Evolutionary conservation across 345 rosid species (phyloP).

Genomic region (Eucalyptus polyanthemos): DNA sequence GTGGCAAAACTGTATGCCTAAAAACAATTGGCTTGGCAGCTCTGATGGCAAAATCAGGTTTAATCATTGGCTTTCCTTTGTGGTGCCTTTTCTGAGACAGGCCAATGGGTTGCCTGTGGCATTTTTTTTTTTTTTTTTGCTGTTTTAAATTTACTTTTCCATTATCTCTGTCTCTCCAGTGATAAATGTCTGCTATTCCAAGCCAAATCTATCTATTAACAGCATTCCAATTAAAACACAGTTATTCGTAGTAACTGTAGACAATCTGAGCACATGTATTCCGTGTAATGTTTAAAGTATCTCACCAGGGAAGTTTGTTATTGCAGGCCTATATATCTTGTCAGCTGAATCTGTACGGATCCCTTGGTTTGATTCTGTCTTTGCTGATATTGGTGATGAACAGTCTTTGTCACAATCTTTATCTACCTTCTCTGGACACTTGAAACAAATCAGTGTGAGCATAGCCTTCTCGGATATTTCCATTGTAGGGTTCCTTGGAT

Average conservation of each 20-base stretch:
- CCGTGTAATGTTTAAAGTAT: background rate
- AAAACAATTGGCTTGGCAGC: conserved; percentile 93
- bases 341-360: conserved; percentile 71
- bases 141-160: background rate
- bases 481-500: background rate
- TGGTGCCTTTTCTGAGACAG: background rate
- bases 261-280: background rate
- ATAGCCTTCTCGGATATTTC: background rate
- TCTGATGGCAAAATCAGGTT: conserved; percentile 96
- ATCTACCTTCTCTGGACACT: conserved; percentile 92
- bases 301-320: background rate
- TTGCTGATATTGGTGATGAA: conserved; percentile 95
- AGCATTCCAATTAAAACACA: background rate
- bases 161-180: background rate
- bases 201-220: background rate
- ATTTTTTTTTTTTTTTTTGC: background rate
- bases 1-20: conserved; percentile 89
- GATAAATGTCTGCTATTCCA: background rate
- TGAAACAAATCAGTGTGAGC: conserved; percentile 84
- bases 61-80: background rate
- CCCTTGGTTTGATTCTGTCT: conserved; percentile 93
- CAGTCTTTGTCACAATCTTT: conserved; percentile 85
- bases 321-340: conserved; percentile 78
- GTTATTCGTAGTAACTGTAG: background rate
- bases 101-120: background rate